Evolutionary conservation across 306 rosid genomes (phyloP).

Genomic region (Argentina anserina): DNA sequence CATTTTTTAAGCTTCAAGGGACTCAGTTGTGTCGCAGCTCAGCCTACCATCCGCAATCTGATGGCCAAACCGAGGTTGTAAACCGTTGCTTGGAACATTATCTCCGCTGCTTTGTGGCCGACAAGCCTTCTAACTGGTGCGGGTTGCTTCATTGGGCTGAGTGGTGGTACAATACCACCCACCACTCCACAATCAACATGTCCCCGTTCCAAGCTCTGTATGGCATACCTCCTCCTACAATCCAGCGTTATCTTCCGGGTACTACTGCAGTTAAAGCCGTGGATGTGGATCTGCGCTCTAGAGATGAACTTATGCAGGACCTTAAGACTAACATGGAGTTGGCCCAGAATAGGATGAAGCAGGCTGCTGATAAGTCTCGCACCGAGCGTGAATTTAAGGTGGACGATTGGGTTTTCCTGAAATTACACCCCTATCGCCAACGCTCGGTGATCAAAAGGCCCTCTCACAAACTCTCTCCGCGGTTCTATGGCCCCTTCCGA

Average conservation of each 20-base stretch:
- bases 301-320: not conserved
- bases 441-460: too few species aligned
- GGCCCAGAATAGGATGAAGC: too few species aligned
- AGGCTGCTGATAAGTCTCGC: too few species aligned
- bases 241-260: not conserved
- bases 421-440: too few species aligned
- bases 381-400: too few species aligned
- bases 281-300: accelerated
- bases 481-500: not conserved
- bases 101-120: not conserved
- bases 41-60: not conserved
- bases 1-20: not conserved
- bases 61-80: not conserved
- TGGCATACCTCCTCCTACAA: not conserved
- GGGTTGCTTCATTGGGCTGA: not conserved
- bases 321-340: too few species aligned
- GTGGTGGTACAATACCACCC: not conserved
- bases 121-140: not conserved
- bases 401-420: too few species aligned
- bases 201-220: not conserved
- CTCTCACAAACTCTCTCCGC: not conserved
- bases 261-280: not conserved
- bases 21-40: not conserved
- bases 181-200: not conserved
- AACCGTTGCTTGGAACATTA: not conserved